Percentiles rank a stretch among this genome's conserved stretches.
These are phyloP conservation scores for Monotropa hypopitys DNA, from an alignment of 179 eudicot genomes.

Conservation along the genomic window DNA sequence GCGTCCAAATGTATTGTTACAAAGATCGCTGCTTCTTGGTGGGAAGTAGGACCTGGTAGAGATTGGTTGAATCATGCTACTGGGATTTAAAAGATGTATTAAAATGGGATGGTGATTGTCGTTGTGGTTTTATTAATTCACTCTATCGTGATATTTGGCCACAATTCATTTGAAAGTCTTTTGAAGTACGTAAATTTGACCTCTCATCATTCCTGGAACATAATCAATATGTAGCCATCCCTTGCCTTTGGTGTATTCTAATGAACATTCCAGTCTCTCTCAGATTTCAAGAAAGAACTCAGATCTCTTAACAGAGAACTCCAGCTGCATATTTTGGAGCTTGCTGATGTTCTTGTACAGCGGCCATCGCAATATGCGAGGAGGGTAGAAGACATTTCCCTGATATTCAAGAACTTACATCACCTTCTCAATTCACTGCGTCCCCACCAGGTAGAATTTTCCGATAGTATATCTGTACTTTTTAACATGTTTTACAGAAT, in stretches of 20 bases:
- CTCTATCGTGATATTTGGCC: neutral
- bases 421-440: constrained; percentile 86
- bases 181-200: neutral
- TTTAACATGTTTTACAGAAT: neutral
- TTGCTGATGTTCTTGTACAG: constrained; percentile 83
- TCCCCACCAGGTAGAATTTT: constrained; percentile 65
- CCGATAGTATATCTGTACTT: neutral
- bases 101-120: neutral
- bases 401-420: constrained; percentile 77
- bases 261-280: neutral
- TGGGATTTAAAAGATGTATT: neutral
- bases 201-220: neutral
- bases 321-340: constrained; percentile 85
- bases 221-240: neutral
- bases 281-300: constrained; percentile 83
- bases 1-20: neutral
- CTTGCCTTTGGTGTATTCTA: neutral
- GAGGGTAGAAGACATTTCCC: constrained; percentile 92
- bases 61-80: no score
- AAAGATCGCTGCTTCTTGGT: neutral
- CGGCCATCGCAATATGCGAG: constrained; percentile 91
- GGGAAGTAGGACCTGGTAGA: neutral
- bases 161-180: neutral
- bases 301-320: constrained; percentile 74
- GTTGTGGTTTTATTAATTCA: neutral